Conservation (phyloP, 352 stramenopile genomes). For the Pythium volutum region DNA sequence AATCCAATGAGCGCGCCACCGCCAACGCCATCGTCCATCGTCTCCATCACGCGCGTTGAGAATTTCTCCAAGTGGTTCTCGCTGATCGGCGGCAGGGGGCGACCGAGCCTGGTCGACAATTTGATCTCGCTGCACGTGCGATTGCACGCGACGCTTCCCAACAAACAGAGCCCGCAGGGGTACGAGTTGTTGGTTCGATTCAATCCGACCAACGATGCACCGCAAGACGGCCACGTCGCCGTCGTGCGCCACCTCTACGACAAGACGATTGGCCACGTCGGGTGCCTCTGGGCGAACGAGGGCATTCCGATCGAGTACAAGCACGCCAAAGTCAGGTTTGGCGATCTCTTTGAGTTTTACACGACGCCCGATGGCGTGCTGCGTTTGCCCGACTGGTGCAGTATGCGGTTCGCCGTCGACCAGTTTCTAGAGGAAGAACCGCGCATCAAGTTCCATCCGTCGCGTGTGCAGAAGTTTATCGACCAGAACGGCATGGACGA, state of each 20-base stretch:
- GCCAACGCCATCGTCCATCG: no score
- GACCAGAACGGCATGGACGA: neutral
- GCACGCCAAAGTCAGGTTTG: constrained; percentile 1
- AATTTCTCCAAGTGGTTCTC: neutral
- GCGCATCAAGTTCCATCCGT: neutral
- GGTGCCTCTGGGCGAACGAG: neutral
- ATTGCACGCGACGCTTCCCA: no score
- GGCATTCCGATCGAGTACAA: neutral
- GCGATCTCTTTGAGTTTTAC: constrained; percentile 10
- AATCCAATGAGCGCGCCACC: no score
- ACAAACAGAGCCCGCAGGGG: no score
- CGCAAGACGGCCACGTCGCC: neutral
- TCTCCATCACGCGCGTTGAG: neutral
- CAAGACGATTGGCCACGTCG: constrained; percentile 3
- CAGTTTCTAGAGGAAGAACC: neutral
- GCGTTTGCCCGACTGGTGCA: neutral
- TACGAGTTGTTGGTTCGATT: no score
- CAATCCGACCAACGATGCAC: no score
- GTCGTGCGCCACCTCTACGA: neutral
- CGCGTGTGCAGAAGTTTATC: neutral
- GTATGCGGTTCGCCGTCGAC: neutral
- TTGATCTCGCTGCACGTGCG: no score
- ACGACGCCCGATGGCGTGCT: neutral
- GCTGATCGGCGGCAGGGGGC: no score
- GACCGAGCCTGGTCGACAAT: no score